Evolutionary conservation across 768 basidiomycete genomes (phyloP), one percentile per base, ranked within the genome.

Genomic region (Amanita molliuscula): DNA sequence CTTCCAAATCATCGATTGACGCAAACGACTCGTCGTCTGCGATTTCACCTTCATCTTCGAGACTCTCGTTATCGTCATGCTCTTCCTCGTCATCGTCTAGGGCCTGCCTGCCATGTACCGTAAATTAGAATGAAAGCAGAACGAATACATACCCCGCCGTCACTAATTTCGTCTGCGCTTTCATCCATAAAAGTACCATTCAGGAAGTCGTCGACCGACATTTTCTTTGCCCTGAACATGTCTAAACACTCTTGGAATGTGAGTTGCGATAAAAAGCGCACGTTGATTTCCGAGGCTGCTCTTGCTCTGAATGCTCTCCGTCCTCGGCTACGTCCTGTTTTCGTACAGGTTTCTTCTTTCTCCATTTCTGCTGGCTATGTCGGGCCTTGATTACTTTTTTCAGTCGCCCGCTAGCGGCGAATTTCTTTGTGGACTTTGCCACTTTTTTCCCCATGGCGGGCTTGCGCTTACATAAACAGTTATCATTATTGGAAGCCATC

Each of bases 351-450:
- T 79, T 72, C 63, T 83, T 82, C 65, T 84, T 86, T 58, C 79
- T 77, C 54, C 79, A 69, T 59, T 88, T 77, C 59, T 91, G 84
- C 58, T 84, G 79, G 58, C 90, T 88, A 51, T 82, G 78, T n/a
- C 94, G 74, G 4, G 82, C 76, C 58, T 89, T 76, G 45, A 98
- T 96, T 16, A 81, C 79, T 56, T 88, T 85, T 61, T 90, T 89
- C 47, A 98, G 79, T 60, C 86, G 82, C 1, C 94, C 94, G 52
- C 87, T 90, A 3, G 88, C 73, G 7, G 84, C 87, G 57, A 94
- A 94, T 68, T 94, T 92, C 61, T 84, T 82, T 9, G 86, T 85
- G 0, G 88, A 79, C 66, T 94, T 94, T 34, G 78, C 68, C 16
- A 81, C 78, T 57, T 86, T 90, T 57, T 67, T 72, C 9, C 67